Evolutionary conservation across 1,139 yeast genomes (phyloP), one percentile per base, ranked within the genome.

Genomic region (Chernovozyma aurita): DNA sequence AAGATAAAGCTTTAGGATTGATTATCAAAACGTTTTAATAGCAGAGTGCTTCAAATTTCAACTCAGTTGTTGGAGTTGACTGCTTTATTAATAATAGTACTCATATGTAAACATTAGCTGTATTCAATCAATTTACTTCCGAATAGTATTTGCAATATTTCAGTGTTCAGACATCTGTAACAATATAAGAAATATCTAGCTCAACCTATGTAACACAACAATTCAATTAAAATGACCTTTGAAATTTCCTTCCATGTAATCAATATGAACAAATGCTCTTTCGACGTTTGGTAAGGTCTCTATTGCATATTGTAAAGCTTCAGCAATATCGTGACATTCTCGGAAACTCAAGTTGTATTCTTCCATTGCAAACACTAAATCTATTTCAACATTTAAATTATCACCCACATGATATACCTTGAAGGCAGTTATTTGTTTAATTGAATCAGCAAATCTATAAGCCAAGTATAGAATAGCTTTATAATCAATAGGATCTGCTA

Each of bases 401-500:
- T 85, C 95, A 2, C 95, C 95, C 18, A 81, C 85, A 49, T 85
- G 90, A 50, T 85, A 85, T 13, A 82, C 85, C 45, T 79, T 78
- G 43, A 82, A 70, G 6, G 82, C 76, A 12, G 86, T 83, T 37
- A 85, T 76, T 39, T 73, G 77, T 38, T 73, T 61, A 43, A 85
- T 80, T 24, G 79, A 72, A 42, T 78, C 84, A 1, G 92, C 83
- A 55, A 83, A 85, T 37, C 94, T 64, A 48, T 70, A 64, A 33
- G 86, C 80, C 47, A 84, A 59, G 49, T 85, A 85, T 20, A 85
- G 58, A 2, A 85, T 70, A 36, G 79, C 79, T 52, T 80, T 82
- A 38, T 80, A 75, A 46, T 83, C 87, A 31, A 69, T 69, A 1
- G 72, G 73, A 31, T 71, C 70, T 1, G 90, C 92, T 2, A 76